Base-by-base conservation (phyloP, 371 early-diverging fungal genomes). In the Smittium culicis region DNA sequence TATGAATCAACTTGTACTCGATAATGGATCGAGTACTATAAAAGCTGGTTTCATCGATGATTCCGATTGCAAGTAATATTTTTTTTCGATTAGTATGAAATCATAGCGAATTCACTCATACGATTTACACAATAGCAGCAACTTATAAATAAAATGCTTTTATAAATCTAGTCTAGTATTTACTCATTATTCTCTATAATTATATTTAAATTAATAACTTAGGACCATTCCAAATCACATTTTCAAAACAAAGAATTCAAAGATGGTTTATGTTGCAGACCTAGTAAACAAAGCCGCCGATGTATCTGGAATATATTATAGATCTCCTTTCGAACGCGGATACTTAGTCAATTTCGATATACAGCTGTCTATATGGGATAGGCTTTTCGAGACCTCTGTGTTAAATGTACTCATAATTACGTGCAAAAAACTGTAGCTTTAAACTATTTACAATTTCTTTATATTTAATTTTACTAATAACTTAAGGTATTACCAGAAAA, bases 281-380 rank as follows among this genome's bases (percentile, higher is more conserved):
- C 81, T 88, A 65, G 67, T 88, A 16, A 80, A 81, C 27, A 69
- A 76, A n/a, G 82, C 83, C 73, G 76, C 73, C 34, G 87, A 90
- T 71, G 85, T 84, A 58, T 86, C 91, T 0, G 87, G 90, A 0
- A 73, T 90, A 14, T 86, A 82, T 65, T 87, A 85, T 77, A 80
- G 88, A 35, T 74, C 88, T 3, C 86, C 91, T 0, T 90, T 90
- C 74, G 93, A 92, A 73, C 84, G 83, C 73, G 92, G 92, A 0
- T 80, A 82, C 68, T 73, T 92, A 61, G 84, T 83, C 2, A 83
- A 84, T 58, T 92, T 91, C 91, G 87, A 86, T 59, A 80, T 85
- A 2, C 86, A 92, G 76, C 79, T 83, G 60, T 81, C 82, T 34
- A 74, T 92, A 31, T 90, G 90, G 92, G 89, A 91, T 68, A 79